Conservation (phyloP, 371 early-diverging fungal genomes). For the Polyrhizophydium stewartii region DNA sequence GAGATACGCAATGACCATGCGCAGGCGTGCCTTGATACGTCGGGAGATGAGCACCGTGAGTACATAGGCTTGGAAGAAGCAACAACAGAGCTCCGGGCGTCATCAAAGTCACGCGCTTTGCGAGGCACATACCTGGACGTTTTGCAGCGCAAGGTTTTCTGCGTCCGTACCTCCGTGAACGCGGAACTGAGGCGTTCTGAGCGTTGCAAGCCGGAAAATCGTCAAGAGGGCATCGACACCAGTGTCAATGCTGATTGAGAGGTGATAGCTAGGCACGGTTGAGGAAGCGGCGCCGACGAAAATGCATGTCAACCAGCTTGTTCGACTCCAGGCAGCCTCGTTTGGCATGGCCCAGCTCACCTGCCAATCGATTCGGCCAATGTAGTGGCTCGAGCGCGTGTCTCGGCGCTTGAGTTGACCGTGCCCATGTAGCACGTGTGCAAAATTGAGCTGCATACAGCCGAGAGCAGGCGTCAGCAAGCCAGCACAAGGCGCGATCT, state of each 20-base stretch:
- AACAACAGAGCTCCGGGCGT: neutral
- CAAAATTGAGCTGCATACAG: constrained; percentile 61
- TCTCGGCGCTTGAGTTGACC: constrained; percentile 80
- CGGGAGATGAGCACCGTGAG: neutral
- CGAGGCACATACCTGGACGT: constrained; percentile 67
- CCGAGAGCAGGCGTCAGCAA: neutral
- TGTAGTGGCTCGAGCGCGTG: constrained; percentile 71
- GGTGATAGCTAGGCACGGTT: constrained; percentile 74
- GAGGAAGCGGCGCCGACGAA: no score
- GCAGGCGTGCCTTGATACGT: constrained; percentile 68
- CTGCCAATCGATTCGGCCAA: constrained; percentile 80
- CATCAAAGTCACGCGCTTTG: neutral
- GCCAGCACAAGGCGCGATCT: neutral
- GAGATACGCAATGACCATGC: constrained; percentile 94
- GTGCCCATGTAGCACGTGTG: constrained; percentile 97
- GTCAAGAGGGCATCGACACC: constrained; percentile 71
- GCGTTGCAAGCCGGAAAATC: constrained; percentile 76
- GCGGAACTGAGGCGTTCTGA: constrained; percentile 70
- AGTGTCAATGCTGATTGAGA: constrained; percentile 82
- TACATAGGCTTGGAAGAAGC: neutral
- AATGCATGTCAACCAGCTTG: constrained; percentile 1
- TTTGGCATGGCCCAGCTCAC: constrained; percentile 30
- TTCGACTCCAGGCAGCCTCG: no score
- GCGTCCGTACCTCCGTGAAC: constrained; percentile 80
- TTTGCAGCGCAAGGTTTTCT: constrained; percentile 95